Conservation (phyloP, 169 alveolate genomes). For the Plasmodium vivax region DNA sequence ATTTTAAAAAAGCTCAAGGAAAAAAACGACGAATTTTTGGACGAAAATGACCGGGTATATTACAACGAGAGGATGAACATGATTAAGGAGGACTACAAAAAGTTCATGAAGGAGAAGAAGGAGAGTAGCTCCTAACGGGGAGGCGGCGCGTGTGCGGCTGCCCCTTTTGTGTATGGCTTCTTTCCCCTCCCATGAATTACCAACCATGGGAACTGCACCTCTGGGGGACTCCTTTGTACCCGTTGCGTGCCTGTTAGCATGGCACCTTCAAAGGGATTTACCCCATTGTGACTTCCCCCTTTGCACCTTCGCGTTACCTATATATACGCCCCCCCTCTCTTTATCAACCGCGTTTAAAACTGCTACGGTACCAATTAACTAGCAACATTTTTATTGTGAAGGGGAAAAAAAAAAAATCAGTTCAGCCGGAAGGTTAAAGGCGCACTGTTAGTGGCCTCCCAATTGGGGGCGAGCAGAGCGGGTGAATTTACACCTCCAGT, state of each 20-base stretch:
- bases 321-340: no score
- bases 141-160: background rate
- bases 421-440: no score
- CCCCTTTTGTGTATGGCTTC: background rate
- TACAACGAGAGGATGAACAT: slow-evolving; percentile 86
- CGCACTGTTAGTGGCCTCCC: no score
- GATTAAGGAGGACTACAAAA: slow-evolving; percentile 78
- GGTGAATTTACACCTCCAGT: no score
- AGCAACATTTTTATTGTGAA: no score
- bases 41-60: slow-evolving; percentile 91
- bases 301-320: no score
- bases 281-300: no score
- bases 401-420: no score
- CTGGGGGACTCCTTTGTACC: background rate
- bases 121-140: slow-evolving; percentile 12
- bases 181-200: background rate
- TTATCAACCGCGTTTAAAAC: no score
- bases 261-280: background rate
- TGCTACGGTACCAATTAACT: no score
- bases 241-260: background rate
- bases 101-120: slow-evolving; percentile 75
- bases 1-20: slow-evolving; percentile 90
- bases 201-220: background rate
- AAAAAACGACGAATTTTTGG: slow-evolving; percentile 93
- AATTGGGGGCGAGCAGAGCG: background rate